A percentile compares a stretch with the other conserved stretches of the same genome.
Evolutionary conservation across 495 filamentous ascomycete species (phyloP).

Genomic region (Aspergillus asperescens): DNA sequence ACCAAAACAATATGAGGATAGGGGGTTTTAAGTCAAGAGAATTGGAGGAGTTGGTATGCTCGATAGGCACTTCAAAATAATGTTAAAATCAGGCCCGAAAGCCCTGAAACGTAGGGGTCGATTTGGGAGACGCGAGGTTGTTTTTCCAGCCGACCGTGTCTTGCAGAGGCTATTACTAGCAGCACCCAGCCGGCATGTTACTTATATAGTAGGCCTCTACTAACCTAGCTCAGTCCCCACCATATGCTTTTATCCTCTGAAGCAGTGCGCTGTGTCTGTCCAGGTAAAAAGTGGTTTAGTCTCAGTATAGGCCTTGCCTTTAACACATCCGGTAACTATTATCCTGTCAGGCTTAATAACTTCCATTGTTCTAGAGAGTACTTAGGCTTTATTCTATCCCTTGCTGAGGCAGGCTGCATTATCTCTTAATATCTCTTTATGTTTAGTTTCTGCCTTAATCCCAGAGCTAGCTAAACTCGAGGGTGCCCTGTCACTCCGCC

Average conservation of each 20-base stretch:
- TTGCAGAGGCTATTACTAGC: conserved; percentile 2
- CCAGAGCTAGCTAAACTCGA: conserved; percentile 8
- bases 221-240: conserved; percentile 4
- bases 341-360: conserved; percentile 6
- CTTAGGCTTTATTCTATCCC: conserved; percentile 1
- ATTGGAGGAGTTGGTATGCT: no score
- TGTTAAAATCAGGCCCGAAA: no score
- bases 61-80: no score
- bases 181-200: conserved; percentile 1
- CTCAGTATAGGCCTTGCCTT: conserved; percentile 7
- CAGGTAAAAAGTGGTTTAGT: conserved; percentile 1
- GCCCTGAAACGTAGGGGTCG: no score
- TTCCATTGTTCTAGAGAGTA: conserved; percentile 1
- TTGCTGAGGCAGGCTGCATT: neutral
- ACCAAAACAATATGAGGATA: no score
- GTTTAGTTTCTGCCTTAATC: neutral
- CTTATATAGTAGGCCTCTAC: conserved; percentile 5
- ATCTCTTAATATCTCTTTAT: neutral
- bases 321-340: conserved; percentile 8
- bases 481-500: conserved; percentile 8
- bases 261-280: conserved; percentile 4
- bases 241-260: conserved; percentile 1
- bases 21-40: no score
- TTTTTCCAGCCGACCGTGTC: conserved; percentile 2
- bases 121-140: no score